Conservation (phyloP, 2,329 filamentous ascomycete species). For the Pseudopyricularia javanii region DNA sequence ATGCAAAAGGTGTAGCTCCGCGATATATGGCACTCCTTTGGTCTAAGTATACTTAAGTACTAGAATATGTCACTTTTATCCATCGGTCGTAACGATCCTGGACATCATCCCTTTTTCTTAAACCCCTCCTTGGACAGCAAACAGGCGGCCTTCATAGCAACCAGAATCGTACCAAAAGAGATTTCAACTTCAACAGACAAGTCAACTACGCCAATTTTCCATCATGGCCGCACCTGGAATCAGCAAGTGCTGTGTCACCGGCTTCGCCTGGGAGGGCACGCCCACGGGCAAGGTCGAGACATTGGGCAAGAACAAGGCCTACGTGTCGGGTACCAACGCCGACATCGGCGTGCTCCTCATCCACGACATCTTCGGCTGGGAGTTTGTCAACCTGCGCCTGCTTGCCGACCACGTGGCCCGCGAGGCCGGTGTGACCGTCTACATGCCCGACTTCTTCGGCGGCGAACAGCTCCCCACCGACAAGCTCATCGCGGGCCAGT, state of each 20-base stretch:
- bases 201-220: neutral
- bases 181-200: too few species aligned
- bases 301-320: constrained; percentile 26
- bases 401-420: constrained; percentile 34
- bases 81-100: too few species aligned
- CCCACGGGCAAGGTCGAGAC: constrained; percentile 23
- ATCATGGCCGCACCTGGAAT: neutral
- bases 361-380: constrained; percentile 39
- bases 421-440: constrained; percentile 29
- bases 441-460: constrained; percentile 34
- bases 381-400: constrained; percentile 31
- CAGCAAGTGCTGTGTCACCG: constrained; percentile 20
- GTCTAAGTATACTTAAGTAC: too few species aligned
- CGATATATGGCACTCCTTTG: too few species aligned
- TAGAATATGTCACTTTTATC: too few species aligned
- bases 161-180: neutral
- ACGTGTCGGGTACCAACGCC: constrained; percentile 23
- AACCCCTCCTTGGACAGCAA: too few species aligned
- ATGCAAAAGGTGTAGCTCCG: too few species aligned
- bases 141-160: too few species aligned
- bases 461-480: constrained; percentile 18
- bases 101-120: too few species aligned
- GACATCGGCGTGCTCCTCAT: constrained; percentile 33
- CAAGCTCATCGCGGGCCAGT: constrained; percentile 12
- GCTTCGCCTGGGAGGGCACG: constrained; percentile 22